These are phyloP conservation scores for Amanita pallidorosea DNA, from an alignment of 768 basidiomycete species.

Conservation along the genomic window DNA sequence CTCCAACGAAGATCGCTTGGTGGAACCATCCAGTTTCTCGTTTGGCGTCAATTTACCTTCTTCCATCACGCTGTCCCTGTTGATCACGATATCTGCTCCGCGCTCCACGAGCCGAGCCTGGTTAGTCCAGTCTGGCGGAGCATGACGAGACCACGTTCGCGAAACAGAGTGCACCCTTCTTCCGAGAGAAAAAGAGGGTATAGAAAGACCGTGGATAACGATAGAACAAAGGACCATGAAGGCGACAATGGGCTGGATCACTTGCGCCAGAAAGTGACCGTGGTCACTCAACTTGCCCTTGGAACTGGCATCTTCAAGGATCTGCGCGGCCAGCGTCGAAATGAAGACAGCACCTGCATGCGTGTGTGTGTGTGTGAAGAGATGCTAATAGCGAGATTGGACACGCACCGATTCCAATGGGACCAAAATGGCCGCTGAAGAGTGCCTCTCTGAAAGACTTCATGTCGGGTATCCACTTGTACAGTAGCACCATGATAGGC, in stretches of 20 bases:
- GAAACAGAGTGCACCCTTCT: constrained; percentile 85
- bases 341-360: constrained; percentile 81
- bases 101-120: constrained; percentile 62
- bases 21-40: not conserved
- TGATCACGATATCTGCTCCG: constrained; percentile 75
- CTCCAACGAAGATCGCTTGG: not conserved
- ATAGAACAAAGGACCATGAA: constrained; percentile 94
- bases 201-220: constrained; percentile 80
- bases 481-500: constrained; percentile 74
- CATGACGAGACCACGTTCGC: constrained; percentile 82
- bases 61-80: constrained; percentile 61
- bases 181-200: constrained; percentile 90
- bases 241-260: constrained; percentile 87
- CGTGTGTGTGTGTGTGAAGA: not conserved
- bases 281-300: constrained; percentile 40
- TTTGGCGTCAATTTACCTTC: constrained; percentile 10
- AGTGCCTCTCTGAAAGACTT: constrained; percentile 90
- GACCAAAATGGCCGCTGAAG: constrained; percentile 94
- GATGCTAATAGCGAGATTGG: not conserved
- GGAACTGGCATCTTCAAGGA: constrained; percentile 29
- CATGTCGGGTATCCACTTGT: constrained; percentile 92
- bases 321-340: constrained; percentile 63
- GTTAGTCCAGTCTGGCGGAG: constrained; percentile 70
- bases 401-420: constrained; percentile 61
- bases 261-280: constrained; percentile 52